Conservation (phyloP, 257 asterid genomes). For the Solanum corneliomulleri region DNA sequence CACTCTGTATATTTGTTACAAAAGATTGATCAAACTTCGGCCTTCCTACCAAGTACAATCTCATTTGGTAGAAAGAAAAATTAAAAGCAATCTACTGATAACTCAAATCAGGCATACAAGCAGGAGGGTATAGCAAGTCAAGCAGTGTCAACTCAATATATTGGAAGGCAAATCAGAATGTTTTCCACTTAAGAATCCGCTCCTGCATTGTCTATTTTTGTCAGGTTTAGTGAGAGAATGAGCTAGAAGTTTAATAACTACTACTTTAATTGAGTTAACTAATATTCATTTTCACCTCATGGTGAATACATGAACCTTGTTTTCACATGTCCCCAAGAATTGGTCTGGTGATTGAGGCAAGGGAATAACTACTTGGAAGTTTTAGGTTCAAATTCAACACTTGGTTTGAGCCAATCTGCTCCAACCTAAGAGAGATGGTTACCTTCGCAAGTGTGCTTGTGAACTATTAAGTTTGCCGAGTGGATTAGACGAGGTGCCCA, state of each 20-base stretch:
- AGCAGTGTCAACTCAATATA: neutral
- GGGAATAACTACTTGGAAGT: neutral
- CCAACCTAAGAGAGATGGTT: neutral
- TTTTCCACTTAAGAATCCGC: neutral
- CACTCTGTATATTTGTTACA: neutral
- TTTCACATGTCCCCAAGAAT: neutral
- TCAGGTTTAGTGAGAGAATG: neutral
- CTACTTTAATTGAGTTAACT: neutral
- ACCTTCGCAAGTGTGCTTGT: neutral
- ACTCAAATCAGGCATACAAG: neutral
- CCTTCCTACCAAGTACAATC: neutral
- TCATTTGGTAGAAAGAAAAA: neutral
- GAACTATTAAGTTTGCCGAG: neutral
- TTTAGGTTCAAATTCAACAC: neutral
- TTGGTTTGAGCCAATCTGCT: neutral
- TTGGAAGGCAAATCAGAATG: neutral
- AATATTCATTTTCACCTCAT: neutral
- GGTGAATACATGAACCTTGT: neutral
- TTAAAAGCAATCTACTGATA: neutral
- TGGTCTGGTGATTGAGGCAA: neutral
- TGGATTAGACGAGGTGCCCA: neutral
- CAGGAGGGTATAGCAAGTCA: neutral
- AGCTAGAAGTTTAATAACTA: neutral
- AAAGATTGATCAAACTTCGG: neutral
- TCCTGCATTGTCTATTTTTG: neutral